Evolutionary conservation across 2,329 filamentous ascomycete species (phyloP), one percentile per base, ranked within the genome.

Genomic region (Colletotrichum falcatum): DNA sequence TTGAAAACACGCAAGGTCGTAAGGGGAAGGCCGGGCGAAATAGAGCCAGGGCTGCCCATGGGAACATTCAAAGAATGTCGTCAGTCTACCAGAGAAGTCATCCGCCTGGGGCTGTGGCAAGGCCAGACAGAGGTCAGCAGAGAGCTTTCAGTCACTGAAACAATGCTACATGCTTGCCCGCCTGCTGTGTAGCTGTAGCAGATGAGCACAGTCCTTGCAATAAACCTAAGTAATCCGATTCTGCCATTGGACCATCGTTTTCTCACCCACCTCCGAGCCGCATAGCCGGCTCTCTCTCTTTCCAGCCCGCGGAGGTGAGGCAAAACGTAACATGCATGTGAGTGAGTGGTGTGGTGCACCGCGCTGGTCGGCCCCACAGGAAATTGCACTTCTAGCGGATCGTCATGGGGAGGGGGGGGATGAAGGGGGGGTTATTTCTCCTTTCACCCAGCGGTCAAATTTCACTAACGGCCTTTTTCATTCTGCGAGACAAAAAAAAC

Each of bases 141-240:
- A n/a, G 68, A 67, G 68, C 68, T 70, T 53, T 67, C 11, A 23
- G 4, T 20, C 44, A 26, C 64, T 71, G 68, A 71, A 71, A 71
- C 68, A 39, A 67, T 54, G 16, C 30, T n/a, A 48, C 35, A n/a
- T n/a, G 20, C 30, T 11, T 33, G 23, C 35, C 7, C 20, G 39
- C 18, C 8, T 4, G 20, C 18, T n/a, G n/a, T 4, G 42, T 44
- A 54, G 60, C 63, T 58, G 33, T n/a, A 18, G 53, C 33, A 16
- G n/a, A 7, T 55, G 33, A 39, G 63, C 67, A 70, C 48, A 61
- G 56, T 66, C 63, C 63, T 44, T 60, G 61, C 35, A 37, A 64
- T 30, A 60, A 39, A 23, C 16, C 28, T 44, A 46, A 4, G 9
- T 23, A 65, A 39, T 11, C 39, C 35, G 30, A 20, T 59, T 55